phyloP scores from a whole-genome alignment of 805 yeast genomes.

The Wickerhamomyces silvicola region DNA sequence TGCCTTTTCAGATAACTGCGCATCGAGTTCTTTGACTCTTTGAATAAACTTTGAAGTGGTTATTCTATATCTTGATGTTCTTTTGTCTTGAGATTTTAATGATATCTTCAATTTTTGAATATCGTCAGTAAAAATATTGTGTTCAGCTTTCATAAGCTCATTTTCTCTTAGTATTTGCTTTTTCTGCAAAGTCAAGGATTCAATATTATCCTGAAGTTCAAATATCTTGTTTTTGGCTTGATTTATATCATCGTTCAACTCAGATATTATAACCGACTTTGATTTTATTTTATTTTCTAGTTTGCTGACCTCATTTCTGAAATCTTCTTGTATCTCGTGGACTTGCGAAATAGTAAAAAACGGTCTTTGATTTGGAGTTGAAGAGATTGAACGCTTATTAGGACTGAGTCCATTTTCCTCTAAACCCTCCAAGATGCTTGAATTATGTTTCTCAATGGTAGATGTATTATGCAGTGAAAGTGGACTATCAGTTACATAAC shows the following conservation, averaged over 20 bases:
- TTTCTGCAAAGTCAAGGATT: conserved; percentile 12
- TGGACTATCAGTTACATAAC: conserved; percentile 14
- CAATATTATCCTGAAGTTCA: conserved; percentile 15
- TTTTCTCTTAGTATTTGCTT: conserved; percentile 14
- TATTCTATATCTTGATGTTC: conserved; percentile 8
- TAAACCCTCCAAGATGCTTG: conserved; percentile 5
- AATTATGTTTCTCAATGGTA: conserved; percentile 3
- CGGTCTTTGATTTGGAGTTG: conserved; percentile 20
- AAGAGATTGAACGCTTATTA: conserved; percentile 5
- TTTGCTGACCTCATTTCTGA: conserved; percentile 16
- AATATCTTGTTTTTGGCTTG: conserved; percentile 11
- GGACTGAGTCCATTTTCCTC: conserved; percentile 5
- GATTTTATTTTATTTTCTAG: conserved; percentile 14
- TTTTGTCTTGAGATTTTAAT: conserved; percentile 11
- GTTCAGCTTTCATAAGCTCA: conserved; percentile 16
- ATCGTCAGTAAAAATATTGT: conserved; percentile 13
- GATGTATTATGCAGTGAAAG: conserved; percentile 7
- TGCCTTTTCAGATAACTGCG: no score
- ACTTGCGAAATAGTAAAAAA: conserved; percentile 22
- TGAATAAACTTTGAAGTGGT: conserved; percentile 17
- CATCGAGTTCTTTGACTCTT: conserved; percentile 13
- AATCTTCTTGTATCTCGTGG: conserved; percentile 22
- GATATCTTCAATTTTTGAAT: conserved; percentile 9
- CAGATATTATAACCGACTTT: conserved; percentile 10
- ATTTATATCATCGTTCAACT: conserved; percentile 13